A percentile compares a stretch with the other conserved stretches of the same genome.
phyloP scores from a whole-genome alignment of 83 land plant species.

The Diphasiastrum complanatum region DNA sequence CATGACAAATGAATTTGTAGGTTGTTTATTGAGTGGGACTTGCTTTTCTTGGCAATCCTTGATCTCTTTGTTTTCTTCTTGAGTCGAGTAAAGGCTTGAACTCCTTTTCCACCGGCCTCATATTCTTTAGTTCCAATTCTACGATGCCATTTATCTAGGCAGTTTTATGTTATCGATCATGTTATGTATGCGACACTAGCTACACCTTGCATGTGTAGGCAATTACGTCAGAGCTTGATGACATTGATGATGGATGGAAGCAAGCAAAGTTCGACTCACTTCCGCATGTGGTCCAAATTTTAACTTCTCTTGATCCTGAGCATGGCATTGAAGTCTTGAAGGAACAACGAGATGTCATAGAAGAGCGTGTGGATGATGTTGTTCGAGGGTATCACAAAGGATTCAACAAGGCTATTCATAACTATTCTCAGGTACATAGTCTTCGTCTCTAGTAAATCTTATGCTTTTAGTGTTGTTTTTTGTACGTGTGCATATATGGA shows the following conservation, averaged over 20 bases:
- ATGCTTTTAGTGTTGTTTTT: background rate
- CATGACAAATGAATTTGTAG: too few relatives aligned
- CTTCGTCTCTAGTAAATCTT: conserved; percentile 2
- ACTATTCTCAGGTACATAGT: conserved; percentile 79
- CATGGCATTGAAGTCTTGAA: conserved; percentile 57
- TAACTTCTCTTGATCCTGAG: conserved; percentile 91
- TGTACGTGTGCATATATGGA: background rate
- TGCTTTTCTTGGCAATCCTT: too few relatives aligned
- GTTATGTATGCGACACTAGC: too few relatives aligned
- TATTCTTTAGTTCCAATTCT: too few relatives aligned
- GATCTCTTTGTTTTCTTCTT: too few relatives aligned
- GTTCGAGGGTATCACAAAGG: conserved; percentile 95
- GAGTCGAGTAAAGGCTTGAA: too few relatives aligned
- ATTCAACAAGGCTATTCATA: conserved; percentile 97
- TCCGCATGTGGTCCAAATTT: conserved; percentile 92
- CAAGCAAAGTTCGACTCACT: conserved; percentile 89
- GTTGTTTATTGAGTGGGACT: too few relatives aligned
- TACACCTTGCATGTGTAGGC: conserved; percentile 41
- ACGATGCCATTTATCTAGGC: too few relatives aligned
- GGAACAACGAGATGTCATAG: conserved; percentile 82
- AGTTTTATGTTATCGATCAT: too few relatives aligned
- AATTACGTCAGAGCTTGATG: conserved; percentile 58
- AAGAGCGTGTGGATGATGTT: conserved; percentile 98
- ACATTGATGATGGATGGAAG: conserved; percentile 86
- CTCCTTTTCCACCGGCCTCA: too few relatives aligned